phyloP scores from a whole-genome alignment of 169 alveolate genomes.

The Cystoisospora suis region DNA sequence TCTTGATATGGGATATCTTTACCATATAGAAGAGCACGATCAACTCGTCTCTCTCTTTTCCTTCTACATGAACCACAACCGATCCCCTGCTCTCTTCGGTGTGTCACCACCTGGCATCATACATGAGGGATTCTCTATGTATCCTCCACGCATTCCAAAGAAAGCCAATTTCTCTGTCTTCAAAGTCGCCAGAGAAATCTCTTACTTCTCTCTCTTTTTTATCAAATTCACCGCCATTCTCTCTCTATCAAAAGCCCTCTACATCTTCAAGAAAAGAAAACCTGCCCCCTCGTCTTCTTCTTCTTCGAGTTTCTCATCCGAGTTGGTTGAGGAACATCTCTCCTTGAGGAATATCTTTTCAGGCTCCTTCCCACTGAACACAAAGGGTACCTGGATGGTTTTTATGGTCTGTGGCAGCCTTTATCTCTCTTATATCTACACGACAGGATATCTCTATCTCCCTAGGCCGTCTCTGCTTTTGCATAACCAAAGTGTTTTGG shows the following conservation, averaged over 20 bases:
- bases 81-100: background rate
- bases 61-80: too few species aligned
- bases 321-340: too few species aligned
- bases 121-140: background rate
- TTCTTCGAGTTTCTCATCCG: too few species aligned
- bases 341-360: too few species aligned
- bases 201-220: background rate
- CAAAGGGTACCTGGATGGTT: too few species aligned
- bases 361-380: too few species aligned
- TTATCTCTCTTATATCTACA: too few species aligned
- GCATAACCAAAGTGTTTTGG: background rate
- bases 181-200: background rate
- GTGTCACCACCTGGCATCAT: background rate
- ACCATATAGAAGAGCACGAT: background rate
- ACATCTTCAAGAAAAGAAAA: background rate
- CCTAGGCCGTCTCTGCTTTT: too few species aligned
- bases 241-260: background rate
- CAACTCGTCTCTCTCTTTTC: too few species aligned
- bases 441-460: too few species aligned
- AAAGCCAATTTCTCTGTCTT: background rate
- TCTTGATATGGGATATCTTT: background rate
- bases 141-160: background rate
- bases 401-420: too few species aligned
- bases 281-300: background rate
- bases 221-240: background rate